Evolutionary conservation across 2,329 filamentous ascomycete genomes (phyloP).

Genomic region (Aspergillus persii): DNA sequence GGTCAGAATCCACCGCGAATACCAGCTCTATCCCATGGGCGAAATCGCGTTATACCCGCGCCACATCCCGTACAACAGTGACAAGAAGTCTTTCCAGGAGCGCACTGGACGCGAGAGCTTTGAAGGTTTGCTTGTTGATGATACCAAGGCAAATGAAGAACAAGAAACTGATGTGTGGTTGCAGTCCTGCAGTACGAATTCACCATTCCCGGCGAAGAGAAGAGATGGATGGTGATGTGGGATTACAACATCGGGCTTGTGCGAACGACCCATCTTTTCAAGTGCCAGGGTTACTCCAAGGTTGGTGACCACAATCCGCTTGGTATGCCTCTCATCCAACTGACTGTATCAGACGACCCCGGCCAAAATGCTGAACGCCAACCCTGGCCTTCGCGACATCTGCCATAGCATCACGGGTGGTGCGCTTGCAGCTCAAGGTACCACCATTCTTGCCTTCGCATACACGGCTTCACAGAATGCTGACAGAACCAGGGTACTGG

Average conservation of each 20-base stretch:
- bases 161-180: constrained; percentile 1
- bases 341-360: constrained; percentile 68
- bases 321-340: too few species aligned
- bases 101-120: constrained; percentile 87
- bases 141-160: neutral
- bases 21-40: constrained; percentile 64
- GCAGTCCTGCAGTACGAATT: constrained; percentile 68
- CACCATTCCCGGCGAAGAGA: constrained; percentile 64
- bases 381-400: constrained; percentile 81
- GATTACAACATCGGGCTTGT: constrained; percentile 95
- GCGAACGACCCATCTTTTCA: constrained; percentile 92
- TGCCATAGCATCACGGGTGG: constrained; percentile 94
- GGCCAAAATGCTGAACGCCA: constrained; percentile 74
- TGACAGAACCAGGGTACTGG: constrained; percentile 73
- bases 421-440: constrained; percentile 84
- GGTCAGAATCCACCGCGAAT: constrained; percentile 58
- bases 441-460: constrained; percentile 14
- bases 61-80: constrained; percentile 91
- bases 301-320: constrained; percentile 47
- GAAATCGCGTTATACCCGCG: constrained; percentile 60
- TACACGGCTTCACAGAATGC: neutral
- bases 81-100: constrained; percentile 82
- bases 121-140: constrained; percentile 62
- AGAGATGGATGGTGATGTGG: constrained; percentile 82
- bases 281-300: constrained; percentile 83